Percentiles rank a stretch among this genome's conserved stretches.
Conservation (phyloP, 2,329 filamentous ascomycete genomes). For the Ascomycota sp. region DNA sequence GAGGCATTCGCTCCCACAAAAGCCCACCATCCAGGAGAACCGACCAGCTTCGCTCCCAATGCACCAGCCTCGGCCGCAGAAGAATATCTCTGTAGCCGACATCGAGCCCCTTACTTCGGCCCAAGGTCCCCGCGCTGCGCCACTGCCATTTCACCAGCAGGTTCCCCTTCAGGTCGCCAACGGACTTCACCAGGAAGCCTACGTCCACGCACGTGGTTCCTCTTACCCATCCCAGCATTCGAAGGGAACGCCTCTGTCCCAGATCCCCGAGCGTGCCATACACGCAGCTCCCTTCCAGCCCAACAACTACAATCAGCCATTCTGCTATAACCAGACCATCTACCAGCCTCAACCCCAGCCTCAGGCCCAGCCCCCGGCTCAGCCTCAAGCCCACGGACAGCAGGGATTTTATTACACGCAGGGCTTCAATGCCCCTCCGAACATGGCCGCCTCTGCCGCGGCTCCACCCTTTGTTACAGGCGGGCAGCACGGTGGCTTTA, state of each 20-base stretch:
- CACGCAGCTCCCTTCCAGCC: slow-evolving; percentile 81
- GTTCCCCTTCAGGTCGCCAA: slow-evolving; percentile 53
- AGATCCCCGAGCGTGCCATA: slow-evolving; percentile 80
- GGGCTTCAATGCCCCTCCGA: slow-evolving; percentile 20
- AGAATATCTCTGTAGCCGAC: slow-evolving; percentile 75
- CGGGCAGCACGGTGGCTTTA: slow-evolving; percentile 23
- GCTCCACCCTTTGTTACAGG: slow-evolving; percentile 36
- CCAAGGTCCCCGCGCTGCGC: slow-evolving; percentile 49
- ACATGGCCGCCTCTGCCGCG: slow-evolving; percentile 25
- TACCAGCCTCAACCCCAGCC: slow-evolving; percentile 6
- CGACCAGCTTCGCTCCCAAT: slow-evolving; percentile 38
- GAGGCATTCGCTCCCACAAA: slow-evolving; percentile 33
- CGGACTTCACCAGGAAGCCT: slow-evolving; percentile 32
- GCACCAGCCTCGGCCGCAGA: slow-evolving; percentile 88
- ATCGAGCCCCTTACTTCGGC: slow-evolving; percentile 59
- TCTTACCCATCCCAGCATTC: slow-evolving; percentile 51
- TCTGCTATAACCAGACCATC: slow-evolving; percentile 31
- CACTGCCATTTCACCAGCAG: slow-evolving; percentile 85
- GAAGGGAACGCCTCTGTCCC: slow-evolving; percentile 61
- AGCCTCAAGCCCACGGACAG: slow-evolving; percentile 16
- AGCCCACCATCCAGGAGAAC: slow-evolving; percentile 34
- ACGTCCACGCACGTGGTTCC: slow-evolving; percentile 41
- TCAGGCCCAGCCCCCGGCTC: not conserved
- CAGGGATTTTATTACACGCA: slow-evolving; percentile 48
- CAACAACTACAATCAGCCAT: slow-evolving; percentile 35